Evolutionary conservation across 345 rosid genomes (phyloP), one percentile per base, ranked within the genome.

Genomic region (Sonneratia caseolaris): DNA sequence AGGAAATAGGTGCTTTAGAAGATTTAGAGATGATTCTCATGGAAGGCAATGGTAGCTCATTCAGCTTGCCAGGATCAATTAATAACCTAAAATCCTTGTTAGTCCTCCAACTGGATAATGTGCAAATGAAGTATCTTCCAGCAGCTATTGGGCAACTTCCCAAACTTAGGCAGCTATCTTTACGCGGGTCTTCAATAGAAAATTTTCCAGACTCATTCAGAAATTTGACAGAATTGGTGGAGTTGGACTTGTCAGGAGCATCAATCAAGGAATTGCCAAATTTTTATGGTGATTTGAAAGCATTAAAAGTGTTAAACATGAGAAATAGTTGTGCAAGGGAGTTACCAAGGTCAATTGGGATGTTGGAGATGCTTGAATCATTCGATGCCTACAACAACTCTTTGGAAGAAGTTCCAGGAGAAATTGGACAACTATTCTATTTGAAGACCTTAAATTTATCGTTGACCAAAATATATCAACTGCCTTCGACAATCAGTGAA

Each of bases 401-500:
- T 5, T 5, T 66, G 61, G 72, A 70, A 1, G 43, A 27, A 21
- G 61, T 79, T 43, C 73, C 78, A 5, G 22, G 37, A 13, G 74
- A 72, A 38, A 6, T 73, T 24, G 43, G 74, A 18, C 37, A 68
- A 35, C 64, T 80, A 24, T 56, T 27, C 22, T 43, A 15, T 6
- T 61, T 79, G 51, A 37, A 49, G 21, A 24, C 65, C 27, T 3
- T 73, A n/a, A 57, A 79, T 37, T 66, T 76, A 9, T 70, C 68
- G 8, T 68, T 64, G 40, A 70, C 70, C 6, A 22, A 2, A 49
- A 64, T 73, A 32, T 42, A 24, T 8, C 36, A 45, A 7, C 11
- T 80, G 10, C 80, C 82, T 21, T 13, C 56, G 7, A 61, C 48
- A 57, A 66, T 79, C 68, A 36, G 5, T 16, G 56, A 11, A 45